phyloP scores from a whole-genome alignment of 176 grass and related monocot species.

The Ananas comosus region DNA sequence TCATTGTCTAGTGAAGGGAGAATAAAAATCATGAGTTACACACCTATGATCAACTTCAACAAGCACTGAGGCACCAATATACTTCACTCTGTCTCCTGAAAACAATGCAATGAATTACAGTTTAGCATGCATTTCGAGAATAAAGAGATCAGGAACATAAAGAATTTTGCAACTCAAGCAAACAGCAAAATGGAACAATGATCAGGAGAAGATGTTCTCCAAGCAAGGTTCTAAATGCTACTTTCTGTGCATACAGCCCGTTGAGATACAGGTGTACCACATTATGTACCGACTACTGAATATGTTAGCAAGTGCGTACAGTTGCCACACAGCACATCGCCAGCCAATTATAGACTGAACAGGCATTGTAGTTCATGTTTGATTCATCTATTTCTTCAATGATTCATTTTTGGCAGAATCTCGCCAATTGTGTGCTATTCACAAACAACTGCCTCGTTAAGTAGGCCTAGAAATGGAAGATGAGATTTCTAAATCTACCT shows the following conservation, averaged over 20 bases:
- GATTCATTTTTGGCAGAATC: too few relatives aligned
- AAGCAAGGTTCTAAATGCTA: too few relatives aligned
- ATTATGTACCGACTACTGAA: too few relatives aligned
- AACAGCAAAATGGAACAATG: not conserved
- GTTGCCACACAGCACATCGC: not conserved
- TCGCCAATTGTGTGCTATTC: too few relatives aligned
- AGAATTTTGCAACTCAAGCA: not conserved
- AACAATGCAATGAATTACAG: conserved; percentile 6
- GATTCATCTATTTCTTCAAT: too few relatives aligned
- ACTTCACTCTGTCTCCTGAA: conserved; percentile 91
- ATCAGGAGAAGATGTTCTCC: too few relatives aligned
- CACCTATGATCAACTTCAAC: conserved; percentile 61
- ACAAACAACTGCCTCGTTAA: too few relatives aligned
- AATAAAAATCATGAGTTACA: not conserved
- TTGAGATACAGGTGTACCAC: too few relatives aligned
- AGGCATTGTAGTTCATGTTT: too few relatives aligned
- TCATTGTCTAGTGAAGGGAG: not conserved
- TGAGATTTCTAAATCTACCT: not conserved
- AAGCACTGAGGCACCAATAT: conserved; percentile 32
- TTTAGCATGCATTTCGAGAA: not conserved
- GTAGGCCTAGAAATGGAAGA: too few relatives aligned
- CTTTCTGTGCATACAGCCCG: too few relatives aligned
- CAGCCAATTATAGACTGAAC: not conserved
- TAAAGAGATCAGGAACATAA: not conserved
- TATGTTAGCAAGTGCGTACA: too few relatives aligned